These are phyloP conservation scores for Lavandula angustifolia DNA, from an alignment of 257 asterid species.

Conservation along the genomic window DNA sequence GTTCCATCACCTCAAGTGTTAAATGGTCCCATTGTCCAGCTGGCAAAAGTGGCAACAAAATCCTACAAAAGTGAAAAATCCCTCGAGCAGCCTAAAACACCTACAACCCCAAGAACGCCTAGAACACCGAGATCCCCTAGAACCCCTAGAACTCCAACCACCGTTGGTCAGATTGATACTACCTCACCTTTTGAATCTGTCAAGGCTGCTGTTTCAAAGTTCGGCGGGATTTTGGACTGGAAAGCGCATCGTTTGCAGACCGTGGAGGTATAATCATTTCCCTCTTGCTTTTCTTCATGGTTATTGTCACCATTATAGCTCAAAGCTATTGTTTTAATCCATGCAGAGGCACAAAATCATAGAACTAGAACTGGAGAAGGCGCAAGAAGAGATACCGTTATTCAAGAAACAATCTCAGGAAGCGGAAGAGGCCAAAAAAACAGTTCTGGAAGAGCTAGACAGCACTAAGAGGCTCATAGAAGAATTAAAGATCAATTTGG, in stretches of 20 bases:
- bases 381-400: slow-evolving; percentile 73
- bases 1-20: slow-evolving; percentile 39
- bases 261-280: slow-evolving; percentile 62
- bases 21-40: slow-evolving; percentile 37
- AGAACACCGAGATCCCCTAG: slow-evolving; percentile 28
- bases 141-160: slow-evolving; percentile 26
- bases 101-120: slow-evolving; percentile 22
- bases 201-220: slow-evolving; percentile 94
- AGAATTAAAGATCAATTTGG: slow-evolving; percentile 88
- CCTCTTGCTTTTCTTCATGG: background rate
- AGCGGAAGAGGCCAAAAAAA: slow-evolving; percentile 76
- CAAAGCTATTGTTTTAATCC: slow-evolving; percentile 20
- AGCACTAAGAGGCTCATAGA: slow-evolving; percentile 78
- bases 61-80: slow-evolving; percentile 27
- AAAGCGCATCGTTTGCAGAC: slow-evolving; percentile 92
- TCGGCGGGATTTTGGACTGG: slow-evolving; percentile 99
- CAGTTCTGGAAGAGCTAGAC: slow-evolving; percentile 72
- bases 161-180: slow-evolving; percentile 66
- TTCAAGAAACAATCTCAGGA: slow-evolving; percentile 63
- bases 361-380: slow-evolving; percentile 81
- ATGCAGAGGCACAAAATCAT: slow-evolving; percentile 81
- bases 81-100: slow-evolving; percentile 30
- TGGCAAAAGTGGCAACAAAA: slow-evolving; percentile 36
- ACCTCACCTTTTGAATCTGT: slow-evolving; percentile 93
- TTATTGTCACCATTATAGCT: background rate